Evolutionary conservation across 768 basidiomycete genomes (phyloP), one percentile per base, ranked within the genome.

Genomic region (Leccinellum luteum): DNA sequence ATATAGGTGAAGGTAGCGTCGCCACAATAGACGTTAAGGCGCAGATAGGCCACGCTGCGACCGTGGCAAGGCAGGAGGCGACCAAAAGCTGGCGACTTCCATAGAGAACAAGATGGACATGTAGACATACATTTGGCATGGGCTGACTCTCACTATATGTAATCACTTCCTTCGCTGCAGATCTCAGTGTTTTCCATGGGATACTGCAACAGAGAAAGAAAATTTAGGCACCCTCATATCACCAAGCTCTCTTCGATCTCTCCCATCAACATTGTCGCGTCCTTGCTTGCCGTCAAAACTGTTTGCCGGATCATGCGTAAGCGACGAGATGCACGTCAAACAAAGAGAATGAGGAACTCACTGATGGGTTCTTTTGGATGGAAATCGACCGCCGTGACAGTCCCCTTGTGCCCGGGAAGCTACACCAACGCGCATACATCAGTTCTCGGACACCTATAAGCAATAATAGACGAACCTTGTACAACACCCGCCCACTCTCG

Each of bases 321-420:
- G 54, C 38, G n/a, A 56, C 48, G 17, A 32, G 19, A 10, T 23
- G 34, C 38, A 57, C 41, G 25, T 30, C 31, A 25, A 15, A 23
- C 31, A 14, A 12, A 10, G 31, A 48, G 8, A 44, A 41, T 23
- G 23, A 51, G 15, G 14, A 15, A 15, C 94, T 62, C 72, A 96
- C 94, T 84, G 71, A 97, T 94, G 12, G 94, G 95, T 65, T 97
- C 94, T 67, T 87, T 92, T 9, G 96, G 94, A 71, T 96, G 94
- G 79, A 96, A 97, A 65, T 96, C 97, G 0, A 94, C 92, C n/a
- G 88, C 78, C 1, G 93, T 94, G 14, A 98, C 94, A 0, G 95
- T 95, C 12, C 96, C 95, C 72, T 93, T 97, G 73, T 99, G 96
- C 14, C 96, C 96, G 38, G 96, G 93, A 56, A 98, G 81, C 91